Conservation (phyloP, 1,284 basidiomycete species). For the Microbotryum intermedium region DNA sequence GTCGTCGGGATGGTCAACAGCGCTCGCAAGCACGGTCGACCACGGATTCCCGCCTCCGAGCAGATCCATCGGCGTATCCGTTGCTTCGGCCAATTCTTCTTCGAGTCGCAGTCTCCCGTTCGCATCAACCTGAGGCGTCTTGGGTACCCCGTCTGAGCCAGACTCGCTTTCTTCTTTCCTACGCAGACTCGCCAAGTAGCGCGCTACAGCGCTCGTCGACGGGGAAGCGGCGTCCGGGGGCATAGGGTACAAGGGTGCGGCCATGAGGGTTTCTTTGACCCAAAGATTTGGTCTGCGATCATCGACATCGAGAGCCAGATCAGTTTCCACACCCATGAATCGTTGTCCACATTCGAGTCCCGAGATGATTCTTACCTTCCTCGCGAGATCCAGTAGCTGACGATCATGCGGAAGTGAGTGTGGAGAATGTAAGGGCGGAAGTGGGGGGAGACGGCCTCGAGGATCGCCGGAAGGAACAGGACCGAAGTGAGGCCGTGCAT, state of each 20-base stretch:
- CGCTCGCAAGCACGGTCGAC: conserved; percentile 16
- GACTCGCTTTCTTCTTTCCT: neutral
- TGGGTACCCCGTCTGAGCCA: neutral
- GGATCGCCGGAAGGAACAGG: conserved; percentile 30
- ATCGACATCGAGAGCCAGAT: neutral
- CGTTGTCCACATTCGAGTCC: neutral
- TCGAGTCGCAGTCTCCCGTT: neutral
- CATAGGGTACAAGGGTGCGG: conserved; percentile 15
- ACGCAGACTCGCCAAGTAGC: neutral
- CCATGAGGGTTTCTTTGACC: conserved; percentile 29
- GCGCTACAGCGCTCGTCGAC: neutral
- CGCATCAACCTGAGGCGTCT: neutral
- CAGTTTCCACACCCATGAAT: neutral
- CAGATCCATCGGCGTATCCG: too few relatives aligned
- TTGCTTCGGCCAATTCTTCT: neutral
- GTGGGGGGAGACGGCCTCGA: conserved; percentile 30
- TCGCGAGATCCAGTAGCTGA: conserved; percentile 33
- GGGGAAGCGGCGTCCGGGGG: conserved; percentile 7
- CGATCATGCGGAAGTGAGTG: conserved; percentile 31
- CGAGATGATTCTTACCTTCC: conserved; percentile 14
- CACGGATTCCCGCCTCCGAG: conserved; percentile 12
- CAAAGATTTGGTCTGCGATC: conserved; percentile 24
- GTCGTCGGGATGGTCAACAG: conserved; percentile 31
- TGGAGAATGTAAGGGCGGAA: conserved; percentile 30
- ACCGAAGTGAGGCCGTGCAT: conserved; percentile 33